These are phyloP conservation scores for Globisporangium megalacanthum DNA, from an alignment of 352 stramenopile genomes.

Conservation along the genomic window DNA sequence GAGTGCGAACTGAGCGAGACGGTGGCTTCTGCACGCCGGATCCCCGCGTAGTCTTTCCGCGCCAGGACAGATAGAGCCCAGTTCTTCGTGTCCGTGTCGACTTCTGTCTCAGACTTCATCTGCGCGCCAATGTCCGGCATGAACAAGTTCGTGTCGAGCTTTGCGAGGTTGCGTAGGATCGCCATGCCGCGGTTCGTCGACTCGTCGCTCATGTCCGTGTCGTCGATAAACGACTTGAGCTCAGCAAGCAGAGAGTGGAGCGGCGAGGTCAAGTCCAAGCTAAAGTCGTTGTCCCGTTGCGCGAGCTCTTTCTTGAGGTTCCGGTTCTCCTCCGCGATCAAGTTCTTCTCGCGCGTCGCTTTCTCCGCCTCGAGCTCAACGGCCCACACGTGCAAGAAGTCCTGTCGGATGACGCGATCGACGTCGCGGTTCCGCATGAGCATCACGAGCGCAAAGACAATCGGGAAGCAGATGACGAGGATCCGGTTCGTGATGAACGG, in stretches of 20 bases:
- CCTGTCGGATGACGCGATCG: conserved; percentile 69
- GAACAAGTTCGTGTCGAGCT: conserved; percentile 80
- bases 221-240: conserved; percentile 70
- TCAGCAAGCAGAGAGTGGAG: conserved; percentile 66
- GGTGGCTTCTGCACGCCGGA: conserved; percentile 39
- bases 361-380: conserved; percentile 73
- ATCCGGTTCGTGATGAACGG: conserved; percentile 67
- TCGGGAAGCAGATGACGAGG: conserved; percentile 64
- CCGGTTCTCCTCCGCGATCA: conserved; percentile 80
- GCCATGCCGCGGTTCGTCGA: conserved; percentile 47
- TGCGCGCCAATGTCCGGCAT: conserved; percentile 74
- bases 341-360: conserved; percentile 62
- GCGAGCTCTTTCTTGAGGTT: conserved; percentile 74
- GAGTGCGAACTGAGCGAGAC: conserved; percentile 69
- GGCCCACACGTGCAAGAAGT: conserved; percentile 76
- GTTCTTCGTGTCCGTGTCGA: conserved; percentile 81
- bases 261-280: conserved; percentile 70
- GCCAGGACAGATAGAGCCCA: conserved; percentile 74
- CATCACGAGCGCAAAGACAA: conserved; percentile 62
- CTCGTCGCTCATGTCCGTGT: conserved; percentile 58
- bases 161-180: conserved; percentile 63
- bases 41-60: conserved; percentile 62
- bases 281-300: conserved; percentile 64
- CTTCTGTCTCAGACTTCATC: conserved; percentile 75
- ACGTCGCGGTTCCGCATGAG: conserved; percentile 67